Evolutionary conservation across 2,329 filamentous ascomycete genomes (phyloP).

Genomic region (Aspergillus costaricaensis): DNA sequence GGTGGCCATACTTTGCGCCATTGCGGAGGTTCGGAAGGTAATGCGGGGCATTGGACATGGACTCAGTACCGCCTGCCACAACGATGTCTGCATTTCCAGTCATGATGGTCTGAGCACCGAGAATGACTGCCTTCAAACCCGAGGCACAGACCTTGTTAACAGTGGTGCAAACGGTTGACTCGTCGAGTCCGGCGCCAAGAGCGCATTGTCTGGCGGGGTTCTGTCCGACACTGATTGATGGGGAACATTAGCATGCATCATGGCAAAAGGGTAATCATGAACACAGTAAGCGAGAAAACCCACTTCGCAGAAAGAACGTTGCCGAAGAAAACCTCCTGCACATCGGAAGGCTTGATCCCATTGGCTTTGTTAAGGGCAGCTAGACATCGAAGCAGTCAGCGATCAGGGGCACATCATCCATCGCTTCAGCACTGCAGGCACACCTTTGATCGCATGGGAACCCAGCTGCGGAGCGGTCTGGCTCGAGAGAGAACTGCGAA

Average conservation of each 20-base stretch:
- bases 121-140: constrained; percentile 87
- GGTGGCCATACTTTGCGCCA: constrained; percentile 92
- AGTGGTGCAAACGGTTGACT: constrained; percentile 81
- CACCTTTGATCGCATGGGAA: constrained; percentile 89
- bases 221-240: constrained; percentile 73
- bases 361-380: constrained; percentile 82
- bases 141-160: constrained; percentile 99
- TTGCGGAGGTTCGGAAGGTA: constrained; percentile 86
- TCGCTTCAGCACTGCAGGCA: constrained; percentile 24
- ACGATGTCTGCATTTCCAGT: constrained; percentile 91
- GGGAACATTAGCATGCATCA: constrained; percentile 18
- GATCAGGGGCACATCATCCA: not conserved
- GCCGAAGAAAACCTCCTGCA: constrained; percentile 96
- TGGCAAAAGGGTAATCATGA: not conserved
- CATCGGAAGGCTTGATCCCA: constrained; percentile 81
- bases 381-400: constrained; percentile 32
- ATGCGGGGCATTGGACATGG: constrained; percentile 97
- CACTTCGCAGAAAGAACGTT: constrained; percentile 98
- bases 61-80: constrained; percentile 92
- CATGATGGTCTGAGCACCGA: constrained; percentile 96
- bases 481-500: constrained; percentile 76
- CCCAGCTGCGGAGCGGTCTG: constrained; percentile 85
- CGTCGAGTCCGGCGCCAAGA: constrained; percentile 79
- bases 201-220: constrained; percentile 95
- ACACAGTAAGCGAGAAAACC: constrained; percentile 27